These are phyloP conservation scores for Dalbergia oliveri DNA, from an alignment of 306 rosid genomes.

Conservation along the genomic window DNA sequence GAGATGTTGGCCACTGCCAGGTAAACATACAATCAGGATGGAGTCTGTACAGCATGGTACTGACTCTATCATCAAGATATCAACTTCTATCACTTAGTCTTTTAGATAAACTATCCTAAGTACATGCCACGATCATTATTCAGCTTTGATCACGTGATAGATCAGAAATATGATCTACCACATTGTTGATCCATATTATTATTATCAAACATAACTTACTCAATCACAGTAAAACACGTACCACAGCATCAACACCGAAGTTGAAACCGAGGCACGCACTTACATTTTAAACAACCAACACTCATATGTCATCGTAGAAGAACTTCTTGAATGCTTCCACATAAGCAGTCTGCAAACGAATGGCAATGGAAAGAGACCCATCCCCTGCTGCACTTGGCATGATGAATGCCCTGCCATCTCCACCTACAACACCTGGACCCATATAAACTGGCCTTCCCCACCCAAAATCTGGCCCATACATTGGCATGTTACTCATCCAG, in stretches of 20 bases:
- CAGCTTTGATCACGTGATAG: neutral
- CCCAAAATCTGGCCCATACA: conserved; percentile 30
- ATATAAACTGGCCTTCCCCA: conserved; percentile 29
- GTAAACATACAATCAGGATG: too few relatives aligned
- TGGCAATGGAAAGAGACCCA: conserved; percentile 7
- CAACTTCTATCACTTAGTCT: too few relatives aligned
- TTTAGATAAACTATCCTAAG: too few relatives aligned
- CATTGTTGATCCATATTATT: neutral
- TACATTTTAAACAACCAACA: neutral
- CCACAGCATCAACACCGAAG: neutral
- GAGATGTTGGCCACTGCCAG: too few relatives aligned
- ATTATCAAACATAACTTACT: neutral
- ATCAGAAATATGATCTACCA: neutral
- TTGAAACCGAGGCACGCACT: neutral
- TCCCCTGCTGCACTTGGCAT: neutral
- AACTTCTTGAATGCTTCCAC: conserved; percentile 13
- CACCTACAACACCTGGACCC: neutral
- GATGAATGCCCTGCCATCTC: conserved; percentile 20
- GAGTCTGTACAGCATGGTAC: too few relatives aligned
- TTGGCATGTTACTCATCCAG: conserved; percentile 4
- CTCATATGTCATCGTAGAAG: conserved; percentile 21
- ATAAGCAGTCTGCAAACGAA: conserved; percentile 14
- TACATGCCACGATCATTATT: too few relatives aligned
- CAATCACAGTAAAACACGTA: neutral
- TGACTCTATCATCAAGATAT: too few relatives aligned